Evolutionary conservation across 495 filamentous ascomycete genomes (phyloP), one percentile per base, ranked within the genome.

Genomic region (Symbiotaphrina buchneri): DNA sequence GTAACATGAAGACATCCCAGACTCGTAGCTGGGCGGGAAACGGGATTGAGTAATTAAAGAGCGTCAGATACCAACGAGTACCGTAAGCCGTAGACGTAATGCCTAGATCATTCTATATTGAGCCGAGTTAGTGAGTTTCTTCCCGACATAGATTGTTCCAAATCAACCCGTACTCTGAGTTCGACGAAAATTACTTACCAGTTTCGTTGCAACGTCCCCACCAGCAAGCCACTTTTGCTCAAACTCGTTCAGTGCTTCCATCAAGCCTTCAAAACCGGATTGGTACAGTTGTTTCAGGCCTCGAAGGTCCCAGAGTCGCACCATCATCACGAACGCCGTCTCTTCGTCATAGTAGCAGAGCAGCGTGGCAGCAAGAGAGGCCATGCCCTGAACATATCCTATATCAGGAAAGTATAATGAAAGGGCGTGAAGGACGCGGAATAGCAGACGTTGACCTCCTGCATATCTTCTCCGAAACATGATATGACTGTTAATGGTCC

Each of bases 361-460:
- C 6, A 99, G 59, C 1, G 90, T 95, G 1, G 90, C 83, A 4
- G 80, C 83, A 18, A 95, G 61, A 14, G 81, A 74, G 1, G 87
- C 87, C 87, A 99, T 99, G 21, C 87, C 87, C 48, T 99, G 87
- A 3, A 99, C 87, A 50, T 99, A 99, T 2, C 87, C 85, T 2
- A 78, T 80, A 7, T 76, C 77, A 1, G 84, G 83, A 41, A 81
- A 87, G 44, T 93, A 83, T 10, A 99, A 61, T 5, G 76, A 85
- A 47, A 99, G 64, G 36, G 77, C 71, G 47, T 95, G 87, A 13
- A 99, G 60, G 5, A 94, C 81, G 14, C 87, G 67, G 52, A 99
- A 99, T 4, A 99, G 61, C 15, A 95, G 58, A 28, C 87, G 68
- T 48, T 99, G 87, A 1, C 54, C 54, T 39, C 54, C 54, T 4